Conservation (phyloP, 352 stramenopile species). For the Pythium rhizo-oryzae region DNA sequence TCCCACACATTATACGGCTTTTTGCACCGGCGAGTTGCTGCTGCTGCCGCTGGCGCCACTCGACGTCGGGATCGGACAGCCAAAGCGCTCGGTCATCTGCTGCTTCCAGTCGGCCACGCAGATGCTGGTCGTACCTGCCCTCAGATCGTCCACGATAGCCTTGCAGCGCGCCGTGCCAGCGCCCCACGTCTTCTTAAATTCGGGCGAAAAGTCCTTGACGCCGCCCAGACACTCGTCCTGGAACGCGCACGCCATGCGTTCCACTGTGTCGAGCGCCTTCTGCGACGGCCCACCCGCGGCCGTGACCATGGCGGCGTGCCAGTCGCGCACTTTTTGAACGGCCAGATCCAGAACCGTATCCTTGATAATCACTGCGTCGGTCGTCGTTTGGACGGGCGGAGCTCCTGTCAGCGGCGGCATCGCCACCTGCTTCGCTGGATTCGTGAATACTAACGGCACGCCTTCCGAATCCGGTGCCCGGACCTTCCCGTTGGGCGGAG, state of each 20-base stretch:
- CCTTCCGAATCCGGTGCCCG: constrained; percentile 2
- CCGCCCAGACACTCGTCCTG: constrained; percentile 35
- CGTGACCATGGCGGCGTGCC: constrained; percentile 16
- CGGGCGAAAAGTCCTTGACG: constrained; percentile 28
- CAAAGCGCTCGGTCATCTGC: constrained; percentile 28
- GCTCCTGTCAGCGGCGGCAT: background rate
- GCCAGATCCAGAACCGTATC: constrained; percentile 10
- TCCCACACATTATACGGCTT: background rate
- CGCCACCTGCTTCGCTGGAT: constrained; percentile 18
- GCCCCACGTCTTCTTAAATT: constrained; percentile 33
- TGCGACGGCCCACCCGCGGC: constrained; percentile 16
- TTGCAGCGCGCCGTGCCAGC: constrained; percentile 30
- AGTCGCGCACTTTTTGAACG: constrained; percentile 20
- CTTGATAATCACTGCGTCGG: constrained; percentile 11
- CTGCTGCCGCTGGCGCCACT: background rate
- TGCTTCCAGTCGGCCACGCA: constrained; percentile 27
- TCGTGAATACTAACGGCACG: background rate
- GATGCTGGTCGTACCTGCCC: constrained; percentile 14
- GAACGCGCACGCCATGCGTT: constrained; percentile 33
- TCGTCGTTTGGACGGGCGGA: background rate
- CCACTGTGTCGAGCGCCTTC: constrained; percentile 10
- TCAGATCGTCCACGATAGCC: constrained; percentile 29
- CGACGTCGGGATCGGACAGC: constrained; percentile 17
- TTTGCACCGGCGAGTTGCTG: constrained; percentile 12
- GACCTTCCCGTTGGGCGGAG: constrained; percentile 5